Conservation (phyloP, 441 rosid genomes). For the Eruca vesicaria region DNA sequence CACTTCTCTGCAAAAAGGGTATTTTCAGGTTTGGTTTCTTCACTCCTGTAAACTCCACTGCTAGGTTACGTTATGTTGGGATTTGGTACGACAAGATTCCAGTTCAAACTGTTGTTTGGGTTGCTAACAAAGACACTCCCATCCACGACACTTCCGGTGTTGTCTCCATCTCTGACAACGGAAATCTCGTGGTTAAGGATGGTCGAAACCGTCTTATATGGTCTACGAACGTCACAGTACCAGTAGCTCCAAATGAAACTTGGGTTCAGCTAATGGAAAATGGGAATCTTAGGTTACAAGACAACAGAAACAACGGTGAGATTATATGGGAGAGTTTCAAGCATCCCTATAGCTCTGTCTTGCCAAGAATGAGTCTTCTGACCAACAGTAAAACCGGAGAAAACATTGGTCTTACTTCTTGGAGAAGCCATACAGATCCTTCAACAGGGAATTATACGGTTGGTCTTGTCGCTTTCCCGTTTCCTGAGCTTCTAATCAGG, state of each 20-base stretch:
- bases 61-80: slow-evolving; percentile 41
- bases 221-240: slow-evolving; percentile 41
- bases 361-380: slow-evolving; percentile 34
- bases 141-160: slow-evolving; percentile 46
- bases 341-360: slow-evolving; percentile 35
- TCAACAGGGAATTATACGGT: slow-evolving; percentile 43
- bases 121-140: slow-evolving; percentile 48
- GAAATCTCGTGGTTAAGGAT: slow-evolving; percentile 46
- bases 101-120: slow-evolving; percentile 42
- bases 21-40: slow-evolving; percentile 49
- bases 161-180: slow-evolving; percentile 38
- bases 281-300: slow-evolving; percentile 45
- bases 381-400: slow-evolving; percentile 21
- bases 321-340: slow-evolving; percentile 51
- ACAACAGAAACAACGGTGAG: slow-evolving; percentile 4
- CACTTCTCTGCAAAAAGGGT: slow-evolving; percentile 30
- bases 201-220: slow-evolving; percentile 39
- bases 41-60: slow-evolving; percentile 42
- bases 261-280: slow-evolving; percentile 39
- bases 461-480: slow-evolving; percentile 25
- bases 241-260: slow-evolving; percentile 19
- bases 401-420: slow-evolving; percentile 37
- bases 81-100: slow-evolving; percentile 44
- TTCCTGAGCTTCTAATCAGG: slow-evolving; percentile 45
- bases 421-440: slow-evolving; percentile 50